phyloP scores from a whole-genome alignment of 805 yeast genomes.

The Sporopachydermia quercuum region DNA sequence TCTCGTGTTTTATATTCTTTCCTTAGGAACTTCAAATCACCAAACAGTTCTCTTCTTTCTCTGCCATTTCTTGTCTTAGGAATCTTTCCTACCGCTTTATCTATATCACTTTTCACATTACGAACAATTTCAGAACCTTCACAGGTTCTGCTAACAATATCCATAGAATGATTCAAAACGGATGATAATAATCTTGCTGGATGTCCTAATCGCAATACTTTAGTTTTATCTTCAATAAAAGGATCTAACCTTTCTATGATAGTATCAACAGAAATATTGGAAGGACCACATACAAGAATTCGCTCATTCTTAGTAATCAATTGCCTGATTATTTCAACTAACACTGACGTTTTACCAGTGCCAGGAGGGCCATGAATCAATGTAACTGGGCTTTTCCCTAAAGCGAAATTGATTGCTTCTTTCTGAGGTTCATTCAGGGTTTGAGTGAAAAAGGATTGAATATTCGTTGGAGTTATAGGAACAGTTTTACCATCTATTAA shows the following conservation, averaged over 20 bases:
- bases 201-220: constrained; percentile 78
- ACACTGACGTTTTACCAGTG: constrained; percentile 73
- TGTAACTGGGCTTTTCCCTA: constrained; percentile 30
- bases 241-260: constrained; percentile 58
- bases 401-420: constrained; percentile 52
- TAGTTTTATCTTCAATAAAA: constrained; percentile 23
- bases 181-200: constrained; percentile 68
- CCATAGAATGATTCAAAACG: constrained; percentile 60
- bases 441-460: constrained; percentile 23
- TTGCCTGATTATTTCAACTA: constrained; percentile 71
- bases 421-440: constrained; percentile 56
- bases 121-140: constrained; percentile 45
- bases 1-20: constrained; percentile 61
- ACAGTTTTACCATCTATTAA: constrained; percentile 18
- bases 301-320: constrained; percentile 33
- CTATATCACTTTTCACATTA: constrained; percentile 63
- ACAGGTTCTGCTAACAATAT: constrained; percentile 44
- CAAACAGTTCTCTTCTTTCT: constrained; percentile 55
- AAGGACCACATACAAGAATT: constrained; percentile 84
- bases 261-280: constrained; percentile 86
- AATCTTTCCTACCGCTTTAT: constrained; percentile 33
- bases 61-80: constrained; percentile 47
- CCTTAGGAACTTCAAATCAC: constrained; percentile 50
- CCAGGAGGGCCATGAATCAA: constrained; percentile 77
- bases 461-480: constrained; percentile 12